Percentiles rank a stretch among this genome's conserved stretches.
These are phyloP conservation scores for Begonia loranthoides DNA, from an alignment of 306 rosid genomes.

Conservation along the genomic window DNA sequence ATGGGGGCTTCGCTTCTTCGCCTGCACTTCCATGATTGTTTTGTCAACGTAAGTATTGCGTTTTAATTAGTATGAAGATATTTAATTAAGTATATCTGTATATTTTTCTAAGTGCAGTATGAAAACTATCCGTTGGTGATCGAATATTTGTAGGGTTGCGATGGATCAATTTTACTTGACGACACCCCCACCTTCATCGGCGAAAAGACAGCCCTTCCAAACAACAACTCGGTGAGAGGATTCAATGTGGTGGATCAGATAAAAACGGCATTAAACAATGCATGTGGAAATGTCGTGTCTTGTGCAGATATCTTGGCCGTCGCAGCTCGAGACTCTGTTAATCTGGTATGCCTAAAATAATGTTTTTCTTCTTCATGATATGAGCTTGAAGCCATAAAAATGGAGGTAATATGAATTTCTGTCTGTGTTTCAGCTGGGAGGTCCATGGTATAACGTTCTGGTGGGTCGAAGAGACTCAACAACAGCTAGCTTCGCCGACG, in stretches of 20 bases:
- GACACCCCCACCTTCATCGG: constrained; percentile 11
- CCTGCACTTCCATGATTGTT: constrained; percentile 40
- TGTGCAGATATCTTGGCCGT: constrained; percentile 29
- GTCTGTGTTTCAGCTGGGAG: constrained; percentile 14
- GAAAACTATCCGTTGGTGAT: background rate
- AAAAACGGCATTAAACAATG: constrained; percentile 6
- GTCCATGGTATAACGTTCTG: constrained; percentile 10
- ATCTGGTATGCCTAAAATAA: constrained; percentile 8
- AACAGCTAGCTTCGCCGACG: constrained; percentile 11
- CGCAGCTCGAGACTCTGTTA: constrained; percentile 30
- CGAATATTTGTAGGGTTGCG: constrained; percentile 18
- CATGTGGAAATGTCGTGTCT: constrained; percentile 20
- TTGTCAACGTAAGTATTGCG: constrained; percentile 28
- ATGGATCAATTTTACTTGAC: background rate
- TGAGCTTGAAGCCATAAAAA: too few relatives aligned
- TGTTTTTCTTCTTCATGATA: background rate
- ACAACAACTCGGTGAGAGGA: constrained; percentile 20
- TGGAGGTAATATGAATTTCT: background rate
- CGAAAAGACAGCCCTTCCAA: constrained; percentile 41
- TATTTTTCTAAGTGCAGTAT: background rate
- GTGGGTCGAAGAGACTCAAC: constrained; percentile 28
- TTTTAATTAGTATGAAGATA: background rate
- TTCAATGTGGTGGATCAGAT: constrained; percentile 19
- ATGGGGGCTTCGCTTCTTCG: constrained; percentile 33
- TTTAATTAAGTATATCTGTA: background rate